Conservation (phyloP, 371 early-diverging fungal genomes). For the Lichtheimia ramosa region DNA sequence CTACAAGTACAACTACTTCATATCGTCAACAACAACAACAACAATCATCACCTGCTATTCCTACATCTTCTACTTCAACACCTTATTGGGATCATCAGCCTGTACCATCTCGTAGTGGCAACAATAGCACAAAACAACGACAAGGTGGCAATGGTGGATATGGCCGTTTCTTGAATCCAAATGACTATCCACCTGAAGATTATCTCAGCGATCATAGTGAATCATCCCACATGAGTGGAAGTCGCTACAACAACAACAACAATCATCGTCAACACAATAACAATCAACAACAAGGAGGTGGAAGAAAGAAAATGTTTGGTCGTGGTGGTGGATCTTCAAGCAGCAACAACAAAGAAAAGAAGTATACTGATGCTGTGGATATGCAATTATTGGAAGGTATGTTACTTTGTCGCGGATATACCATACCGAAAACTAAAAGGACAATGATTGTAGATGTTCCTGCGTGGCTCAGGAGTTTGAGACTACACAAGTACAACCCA, state of each 20-base stretch:
- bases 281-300: slow-evolving; percentile 2
- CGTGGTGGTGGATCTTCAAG: slow-evolving; percentile 5
- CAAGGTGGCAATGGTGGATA: slow-evolving; percentile 14
- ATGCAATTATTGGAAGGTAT: slow-evolving; percentile 74
- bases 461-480: slow-evolving; percentile 85
- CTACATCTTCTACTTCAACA: slow-evolving; percentile 20
- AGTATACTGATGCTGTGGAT: slow-evolving; percentile 71
- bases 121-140: background rate
- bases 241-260: slow-evolving; percentile 18
- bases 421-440: background rate
- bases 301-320: slow-evolving; percentile 13
- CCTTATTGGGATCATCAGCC: slow-evolving; percentile 2
- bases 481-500: slow-evolving; percentile 89
- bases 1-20: background rate
- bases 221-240: slow-evolving; percentile 39
- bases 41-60: slow-evolving; percentile 16
- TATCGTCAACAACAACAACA: slow-evolving; percentile 5
- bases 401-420: background rate
- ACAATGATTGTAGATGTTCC: slow-evolving; percentile 72
- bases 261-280: slow-evolving; percentile 8
- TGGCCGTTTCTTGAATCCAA: slow-evolving; percentile 41
- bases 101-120: background rate
- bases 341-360: slow-evolving; percentile 64
- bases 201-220: slow-evolving; percentile 66
- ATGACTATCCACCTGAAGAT: slow-evolving; percentile 33